These are phyloP conservation scores for Mucor piriformis DNA, from an alignment of 371 early-diverging fungal genomes.

Conservation along the genomic window DNA sequence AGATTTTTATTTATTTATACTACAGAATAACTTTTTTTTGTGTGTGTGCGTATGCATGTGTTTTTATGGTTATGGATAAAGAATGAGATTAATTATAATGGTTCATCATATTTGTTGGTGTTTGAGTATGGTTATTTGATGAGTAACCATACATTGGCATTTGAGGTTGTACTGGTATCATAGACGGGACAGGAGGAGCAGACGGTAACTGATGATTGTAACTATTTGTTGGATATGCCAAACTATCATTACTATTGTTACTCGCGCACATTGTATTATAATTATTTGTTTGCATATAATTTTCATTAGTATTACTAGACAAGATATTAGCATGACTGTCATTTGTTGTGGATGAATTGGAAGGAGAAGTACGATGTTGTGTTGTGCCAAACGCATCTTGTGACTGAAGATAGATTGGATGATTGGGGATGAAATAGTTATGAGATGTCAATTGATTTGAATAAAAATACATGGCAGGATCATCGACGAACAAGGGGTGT, in stretches of 20 bases:
- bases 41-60: too few species aligned
- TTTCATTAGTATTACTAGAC: background rate
- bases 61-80: too few species aligned
- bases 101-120: background rate
- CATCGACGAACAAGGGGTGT: constrained; percentile 77
- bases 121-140: constrained; percentile 1
- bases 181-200: constrained; percentile 27
- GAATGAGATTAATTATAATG: background rate
- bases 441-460: constrained; percentile 27
- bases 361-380: constrained; percentile 1
- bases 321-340: background rate
- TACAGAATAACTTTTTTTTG: background rate
- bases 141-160: constrained; percentile 4
- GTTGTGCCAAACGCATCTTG: constrained; percentile 15
- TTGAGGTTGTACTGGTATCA: constrained; percentile 23
- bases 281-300: background rate
- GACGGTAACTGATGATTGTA: constrained; percentile 12
- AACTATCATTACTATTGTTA: background rate
- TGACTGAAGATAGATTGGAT: constrained; percentile 22
- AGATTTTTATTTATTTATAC: background rate
- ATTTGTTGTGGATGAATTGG: background rate
- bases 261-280: background rate
- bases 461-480: constrained; percentile 57
- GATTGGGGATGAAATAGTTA: constrained; percentile 21
- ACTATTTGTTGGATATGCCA: background rate